Conservation (phyloP, 2,329 filamentous ascomycete genomes). For the Xylariaceae sp. region DNA sequence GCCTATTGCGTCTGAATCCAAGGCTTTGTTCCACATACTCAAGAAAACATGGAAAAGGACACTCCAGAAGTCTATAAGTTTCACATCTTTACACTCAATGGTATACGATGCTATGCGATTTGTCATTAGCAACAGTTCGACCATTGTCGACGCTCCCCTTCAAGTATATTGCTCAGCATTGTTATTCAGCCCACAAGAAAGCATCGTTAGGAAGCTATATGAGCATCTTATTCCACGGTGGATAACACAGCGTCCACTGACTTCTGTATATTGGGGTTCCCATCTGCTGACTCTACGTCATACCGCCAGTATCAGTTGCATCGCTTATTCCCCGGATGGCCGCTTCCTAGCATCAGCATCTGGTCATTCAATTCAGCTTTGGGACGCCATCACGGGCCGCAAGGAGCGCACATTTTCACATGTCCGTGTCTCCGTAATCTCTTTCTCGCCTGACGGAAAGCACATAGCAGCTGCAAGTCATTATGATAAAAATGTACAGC, state of each 20-base stretch:
- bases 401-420: too few relatives aligned
- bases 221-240: not conserved
- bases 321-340: too few relatives aligned
- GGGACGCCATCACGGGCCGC: too few relatives aligned
- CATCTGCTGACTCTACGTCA: not conserved
- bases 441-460: too few relatives aligned
- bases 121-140: not conserved
- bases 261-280: not conserved
- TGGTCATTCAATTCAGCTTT: too few relatives aligned
- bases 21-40: not conserved
- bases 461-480: too few relatives aligned
- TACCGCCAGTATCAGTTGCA: too few relatives aligned
- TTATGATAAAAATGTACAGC: too few relatives aligned
- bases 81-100: not conserved
- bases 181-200: constrained; percentile 8
- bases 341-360: too few relatives aligned
- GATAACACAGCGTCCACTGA: not conserved
- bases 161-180: constrained; percentile 11
- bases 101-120: not conserved
- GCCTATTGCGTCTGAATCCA: not conserved
- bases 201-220: constrained; percentile 8
- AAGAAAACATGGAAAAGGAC: not conserved
- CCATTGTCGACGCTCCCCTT: constrained; percentile 7
- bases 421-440: too few relatives aligned
- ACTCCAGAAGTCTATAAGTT: not conserved